Percentiles rank a stretch among this genome's conserved stretches.
Evolutionary conservation across 2,329 filamentous ascomycete species (phyloP).

Genomic region (Penicillium capsulatum): DNA sequence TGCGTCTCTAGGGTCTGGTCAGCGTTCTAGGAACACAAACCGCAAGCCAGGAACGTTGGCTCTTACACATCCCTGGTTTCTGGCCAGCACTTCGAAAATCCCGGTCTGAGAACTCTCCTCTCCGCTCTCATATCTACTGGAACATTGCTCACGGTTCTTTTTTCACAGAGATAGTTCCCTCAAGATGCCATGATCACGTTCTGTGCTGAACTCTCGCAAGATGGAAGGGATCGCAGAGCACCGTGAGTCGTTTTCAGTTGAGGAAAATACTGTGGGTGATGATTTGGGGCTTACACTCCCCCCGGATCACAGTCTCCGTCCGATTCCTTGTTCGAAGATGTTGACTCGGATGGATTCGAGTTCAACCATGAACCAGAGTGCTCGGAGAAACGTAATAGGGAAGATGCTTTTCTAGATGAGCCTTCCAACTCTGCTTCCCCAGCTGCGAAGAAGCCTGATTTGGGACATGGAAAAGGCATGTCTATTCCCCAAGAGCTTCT

Average conservation of each 20-base stretch:
- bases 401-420: slow-evolving; percentile 21
- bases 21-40: no score
- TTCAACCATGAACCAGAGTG: slow-evolving; percentile 6
- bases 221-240: slow-evolving; percentile 8
- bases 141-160: no score
- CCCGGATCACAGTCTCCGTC: slow-evolving; percentile 34
- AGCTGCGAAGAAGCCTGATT: not conserved
- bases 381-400: slow-evolving; percentile 23
- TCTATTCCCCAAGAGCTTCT: not conserved
- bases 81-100: no score
- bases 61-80: no score
- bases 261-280: slow-evolving; percentile 26
- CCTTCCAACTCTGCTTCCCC: slow-evolving; percentile 7
- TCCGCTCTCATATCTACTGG: no score
- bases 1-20: no score
- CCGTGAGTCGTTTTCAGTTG: slow-evolving; percentile 21
- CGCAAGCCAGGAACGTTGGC: no score
- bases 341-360: slow-evolving; percentile 14
- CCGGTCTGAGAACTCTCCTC: no score
- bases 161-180: no score
- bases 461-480: not conserved
- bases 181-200: slow-evolving; percentile 2
- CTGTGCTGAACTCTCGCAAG: not conserved
- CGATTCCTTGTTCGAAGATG: not conserved
- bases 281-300: slow-evolving; percentile 45